A percentile compares a stretch with the other conserved stretches of the same genome.
Conservation (phyloP, 345 rosid genomes). For the sweet orange (Citrus sinensis) region DNA sequence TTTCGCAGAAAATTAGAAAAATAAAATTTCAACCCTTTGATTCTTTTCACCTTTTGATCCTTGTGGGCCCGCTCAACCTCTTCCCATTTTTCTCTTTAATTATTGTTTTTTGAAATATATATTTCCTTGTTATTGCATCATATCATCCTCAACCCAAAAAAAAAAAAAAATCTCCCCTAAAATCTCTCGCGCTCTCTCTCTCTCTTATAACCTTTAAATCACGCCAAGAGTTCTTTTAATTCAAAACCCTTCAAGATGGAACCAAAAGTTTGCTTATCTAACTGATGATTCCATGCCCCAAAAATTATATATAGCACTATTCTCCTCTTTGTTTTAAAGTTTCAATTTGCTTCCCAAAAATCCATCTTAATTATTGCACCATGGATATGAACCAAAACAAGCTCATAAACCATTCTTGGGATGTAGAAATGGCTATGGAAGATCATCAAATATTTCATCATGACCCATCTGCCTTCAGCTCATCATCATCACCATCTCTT, state of each 20-base stretch:
- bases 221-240: too few species aligned
- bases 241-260: background rate
- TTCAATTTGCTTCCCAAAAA: too few species aligned
- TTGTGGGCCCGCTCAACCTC: slow-evolving; percentile 7
- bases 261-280: too few species aligned
- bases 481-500: slow-evolving; percentile 9
- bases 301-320: too few species aligned
- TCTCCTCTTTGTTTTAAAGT: background rate
- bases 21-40: slow-evolving; percentile 19
- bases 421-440: slow-evolving; percentile 45
- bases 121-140: slow-evolving; percentile 24
- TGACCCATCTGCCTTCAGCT: slow-evolving; percentile 28
- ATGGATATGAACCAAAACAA: slow-evolving; percentile 60
- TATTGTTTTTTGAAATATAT: background rate
- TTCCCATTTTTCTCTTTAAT: slow-evolving; percentile 1
- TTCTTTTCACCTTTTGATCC: background rate
- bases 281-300: too few species aligned
- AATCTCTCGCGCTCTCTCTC: background rate
- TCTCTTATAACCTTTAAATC: background rate
- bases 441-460: slow-evolving; percentile 28
- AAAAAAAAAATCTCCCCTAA: slow-evolving; percentile 9
- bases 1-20: slow-evolving; percentile 11
- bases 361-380: slow-evolving; percentile 1
- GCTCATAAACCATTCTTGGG: slow-evolving; percentile 48
- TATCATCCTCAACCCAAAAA: slow-evolving; percentile 14